These are phyloP conservation scores for Penicillium crustosum DNA, from an alignment of 2,329 filamentous ascomycete genomes.

Conservation along the genomic window DNA sequence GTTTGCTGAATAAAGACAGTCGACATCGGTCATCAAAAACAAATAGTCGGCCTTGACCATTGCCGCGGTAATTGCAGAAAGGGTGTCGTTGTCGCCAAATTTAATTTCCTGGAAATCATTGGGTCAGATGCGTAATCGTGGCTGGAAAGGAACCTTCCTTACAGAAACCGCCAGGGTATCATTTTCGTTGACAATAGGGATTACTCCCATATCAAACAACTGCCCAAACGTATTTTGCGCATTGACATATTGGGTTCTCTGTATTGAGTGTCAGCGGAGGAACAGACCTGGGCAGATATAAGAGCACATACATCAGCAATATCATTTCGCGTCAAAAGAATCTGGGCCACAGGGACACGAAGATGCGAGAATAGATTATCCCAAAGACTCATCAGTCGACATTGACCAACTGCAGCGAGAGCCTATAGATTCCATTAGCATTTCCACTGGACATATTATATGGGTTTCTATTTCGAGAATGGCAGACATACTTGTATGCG, in stretches of 20 bases:
- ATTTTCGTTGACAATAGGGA: constrained; percentile 98
- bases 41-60: constrained; percentile 97
- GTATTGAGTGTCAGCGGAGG: constrained; percentile 17
- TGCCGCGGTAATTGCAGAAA: constrained; percentile 92
- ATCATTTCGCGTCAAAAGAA: constrained; percentile 89
- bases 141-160: constrained; percentile 21
- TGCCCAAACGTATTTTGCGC: constrained; percentile 93
- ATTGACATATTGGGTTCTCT: constrained; percentile 92
- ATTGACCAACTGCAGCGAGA: constrained; percentile 93
- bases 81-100: constrained; percentile 97
- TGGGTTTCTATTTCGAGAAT: not conserved
- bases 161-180: constrained; percentile 88
- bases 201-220: constrained; percentile 89
- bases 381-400: constrained; percentile 91
- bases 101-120: constrained; percentile 71
- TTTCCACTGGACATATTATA: not conserved
- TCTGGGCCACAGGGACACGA: constrained; percentile 88
- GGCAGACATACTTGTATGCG: constrained; percentile 67
- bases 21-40: constrained; percentile 98
- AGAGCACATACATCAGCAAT: constrained; percentile 74
- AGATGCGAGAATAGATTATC: constrained; percentile 87
- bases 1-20: constrained; percentile 96
- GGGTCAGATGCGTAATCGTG: not conserved
- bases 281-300: not conserved
- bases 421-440: constrained; percentile 53